phyloP scores from a whole-genome alignment of 768 basidiomycete species.

The Tulasnella sp. region DNA sequence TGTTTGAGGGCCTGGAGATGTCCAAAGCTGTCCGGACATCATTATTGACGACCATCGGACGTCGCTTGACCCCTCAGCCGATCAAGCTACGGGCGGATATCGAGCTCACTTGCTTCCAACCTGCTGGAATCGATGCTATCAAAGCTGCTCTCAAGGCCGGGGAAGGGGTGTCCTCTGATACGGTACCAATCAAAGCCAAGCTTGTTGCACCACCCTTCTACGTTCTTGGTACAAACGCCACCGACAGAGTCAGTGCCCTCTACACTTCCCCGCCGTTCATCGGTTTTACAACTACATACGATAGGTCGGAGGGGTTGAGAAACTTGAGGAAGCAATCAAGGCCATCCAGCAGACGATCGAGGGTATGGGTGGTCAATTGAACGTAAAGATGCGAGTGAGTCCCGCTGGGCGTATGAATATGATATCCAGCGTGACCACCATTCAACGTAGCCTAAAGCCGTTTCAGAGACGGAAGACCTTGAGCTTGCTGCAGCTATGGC shows the following conservation, averaged over 20 bases:
- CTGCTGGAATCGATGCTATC: constrained; percentile 93
- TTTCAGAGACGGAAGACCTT: constrained; percentile 94
- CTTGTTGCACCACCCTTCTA: constrained; percentile 94
- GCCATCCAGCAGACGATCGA: constrained; percentile 77
- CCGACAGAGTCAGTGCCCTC: constrained; percentile 61
- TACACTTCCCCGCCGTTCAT: background rate
- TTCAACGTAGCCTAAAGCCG: constrained; percentile 72
- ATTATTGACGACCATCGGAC: constrained; percentile 74
- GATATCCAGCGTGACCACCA: background rate
- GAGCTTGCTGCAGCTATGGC: constrained; percentile 97
- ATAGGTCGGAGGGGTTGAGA: constrained; percentile 78
- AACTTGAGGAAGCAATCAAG: constrained; percentile 87
- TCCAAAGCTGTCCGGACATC: constrained; percentile 45
- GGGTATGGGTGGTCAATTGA: constrained; percentile 68
- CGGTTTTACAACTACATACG: background rate
- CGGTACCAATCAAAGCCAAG: constrained; percentile 93
- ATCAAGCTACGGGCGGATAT: constrained; percentile 98
- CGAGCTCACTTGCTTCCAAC: constrained; percentile 91
- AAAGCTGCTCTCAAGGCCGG: constrained; percentile 82
- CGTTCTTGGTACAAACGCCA: constrained; percentile 89
- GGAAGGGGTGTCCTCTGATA: constrained; percentile 70
- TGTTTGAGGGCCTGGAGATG: constrained; percentile 59
- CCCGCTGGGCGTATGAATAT: background rate
- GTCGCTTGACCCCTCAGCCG: constrained; percentile 91
- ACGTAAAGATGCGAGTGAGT: constrained; percentile 91